Conservation (phyloP, 2,329 filamentous ascomycete species). For the Zasmidium cellare region DNA sequence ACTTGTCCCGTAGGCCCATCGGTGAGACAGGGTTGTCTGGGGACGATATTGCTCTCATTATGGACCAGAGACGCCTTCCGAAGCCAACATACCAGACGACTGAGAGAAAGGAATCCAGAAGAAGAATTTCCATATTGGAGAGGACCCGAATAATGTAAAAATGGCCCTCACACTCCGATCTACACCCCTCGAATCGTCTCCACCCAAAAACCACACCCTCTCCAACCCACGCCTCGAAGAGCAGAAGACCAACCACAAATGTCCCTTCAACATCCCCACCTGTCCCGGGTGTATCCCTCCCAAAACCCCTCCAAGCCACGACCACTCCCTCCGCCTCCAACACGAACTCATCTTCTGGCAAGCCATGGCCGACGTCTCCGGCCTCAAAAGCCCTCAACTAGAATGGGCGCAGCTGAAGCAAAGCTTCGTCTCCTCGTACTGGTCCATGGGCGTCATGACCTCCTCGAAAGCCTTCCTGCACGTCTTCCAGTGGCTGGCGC, state of each 20-base stretch:
- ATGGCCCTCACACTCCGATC: too few species aligned
- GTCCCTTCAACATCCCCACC: constrained; percentile 6
- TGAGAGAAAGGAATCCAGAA: too few species aligned
- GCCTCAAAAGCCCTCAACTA: neutral
- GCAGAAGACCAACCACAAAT: neutral
- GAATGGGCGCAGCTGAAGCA: constrained; percentile 3
- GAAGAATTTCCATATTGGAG: too few species aligned
- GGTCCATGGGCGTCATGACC: neutral
- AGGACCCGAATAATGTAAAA: too few species aligned
- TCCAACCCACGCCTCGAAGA: too few species aligned
- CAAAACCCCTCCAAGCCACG: neutral
- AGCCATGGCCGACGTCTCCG: constrained; percentile 3
- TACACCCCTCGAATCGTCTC: too few species aligned
- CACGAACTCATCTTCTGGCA: constrained; percentile 6
- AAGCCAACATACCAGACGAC: too few species aligned
- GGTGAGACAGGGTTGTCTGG: too few species aligned
- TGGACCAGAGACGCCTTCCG: too few species aligned
- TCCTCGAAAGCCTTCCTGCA: neutral
- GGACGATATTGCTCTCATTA: too few species aligned
- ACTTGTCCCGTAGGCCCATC: too few species aligned
- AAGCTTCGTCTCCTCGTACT: constrained; percentile 3
- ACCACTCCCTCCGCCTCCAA: neutral
- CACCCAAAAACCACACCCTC: too few species aligned
- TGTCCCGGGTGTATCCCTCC: neutral
- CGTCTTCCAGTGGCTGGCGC: constrained; percentile 8